phyloP scores from a whole-genome alignment of 345 rosid genomes.

The Cardamine occulta region DNA sequence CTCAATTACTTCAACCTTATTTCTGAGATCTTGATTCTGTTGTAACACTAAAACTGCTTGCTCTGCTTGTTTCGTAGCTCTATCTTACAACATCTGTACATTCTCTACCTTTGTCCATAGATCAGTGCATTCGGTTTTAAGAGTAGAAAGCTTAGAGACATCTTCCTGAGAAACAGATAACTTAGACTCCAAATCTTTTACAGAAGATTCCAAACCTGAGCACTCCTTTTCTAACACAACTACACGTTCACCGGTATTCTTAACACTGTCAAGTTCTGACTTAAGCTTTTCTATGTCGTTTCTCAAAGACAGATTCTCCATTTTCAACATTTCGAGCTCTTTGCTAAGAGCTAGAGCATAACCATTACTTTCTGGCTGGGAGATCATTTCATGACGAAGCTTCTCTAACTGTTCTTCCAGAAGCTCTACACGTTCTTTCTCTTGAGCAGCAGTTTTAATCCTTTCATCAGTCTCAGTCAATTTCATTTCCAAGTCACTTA shows the following conservation, averaged over 20 bases:
- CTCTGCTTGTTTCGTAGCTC: slow-evolving; percentile 81
- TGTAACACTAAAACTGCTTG: slow-evolving; percentile 76
- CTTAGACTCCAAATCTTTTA: slow-evolving; percentile 77
- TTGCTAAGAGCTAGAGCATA: slow-evolving; percentile 54
- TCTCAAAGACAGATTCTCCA: slow-evolving; percentile 68
- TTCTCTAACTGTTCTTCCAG: slow-evolving; percentile 75
- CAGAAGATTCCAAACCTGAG: slow-evolving; percentile 61
- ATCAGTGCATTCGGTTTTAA: slow-evolving; percentile 73
- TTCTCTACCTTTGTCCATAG: slow-evolving; percentile 73
- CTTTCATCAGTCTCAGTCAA: slow-evolving; percentile 90
- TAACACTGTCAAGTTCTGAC: slow-evolving; percentile 54
- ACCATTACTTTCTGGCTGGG: slow-evolving; percentile 44
- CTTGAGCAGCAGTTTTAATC: slow-evolving; percentile 72
- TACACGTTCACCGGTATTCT: slow-evolving; percentile 69
- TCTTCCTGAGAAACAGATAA: slow-evolving; percentile 70
- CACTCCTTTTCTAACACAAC: slow-evolving; percentile 69
- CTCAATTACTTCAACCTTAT: slow-evolving; percentile 84
- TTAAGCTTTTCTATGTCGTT: slow-evolving; percentile 69
- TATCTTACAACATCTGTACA: slow-evolving; percentile 67
- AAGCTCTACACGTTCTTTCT: slow-evolving; percentile 71
- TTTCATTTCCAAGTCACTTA: slow-evolving; percentile 66
- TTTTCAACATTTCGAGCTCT: slow-evolving; percentile 66
- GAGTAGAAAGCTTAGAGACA: slow-evolving; percentile 62
- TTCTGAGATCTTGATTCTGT: slow-evolving; percentile 80
- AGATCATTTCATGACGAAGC: slow-evolving; percentile 58